These are phyloP conservation scores for Pythium apleroticum DNA, from an alignment of 352 stramenopile species.

Conservation along the genomic window DNA sequence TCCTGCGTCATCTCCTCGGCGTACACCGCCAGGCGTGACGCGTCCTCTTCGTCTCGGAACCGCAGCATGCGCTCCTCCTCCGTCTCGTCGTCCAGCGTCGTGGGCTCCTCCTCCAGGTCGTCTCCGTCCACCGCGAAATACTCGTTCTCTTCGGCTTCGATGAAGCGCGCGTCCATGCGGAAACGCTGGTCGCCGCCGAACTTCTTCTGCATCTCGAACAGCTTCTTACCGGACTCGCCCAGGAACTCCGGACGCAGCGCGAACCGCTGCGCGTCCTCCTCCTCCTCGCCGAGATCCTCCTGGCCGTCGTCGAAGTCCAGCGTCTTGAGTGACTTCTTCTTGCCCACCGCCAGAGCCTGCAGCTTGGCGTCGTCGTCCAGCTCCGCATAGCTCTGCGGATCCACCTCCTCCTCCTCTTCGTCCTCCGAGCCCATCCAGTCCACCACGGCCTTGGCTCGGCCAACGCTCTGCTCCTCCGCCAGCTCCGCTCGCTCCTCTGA, in stretches of 20 bases:
- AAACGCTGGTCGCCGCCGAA: conserved; percentile 80
- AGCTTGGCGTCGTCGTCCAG: conserved; percentile 27
- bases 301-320: conserved; percentile 47
- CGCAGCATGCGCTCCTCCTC: conserved; percentile 38
- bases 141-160: conserved; percentile 65
- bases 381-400: conserved; percentile 21
- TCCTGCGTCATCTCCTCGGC: conserved; percentile 51
- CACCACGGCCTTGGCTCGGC: conserved; percentile 23
- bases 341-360: background rate
- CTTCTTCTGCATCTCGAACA: conserved; percentile 84
- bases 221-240: conserved; percentile 59
- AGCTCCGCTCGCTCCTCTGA: conserved; percentile 1
- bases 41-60: conserved; percentile 50
- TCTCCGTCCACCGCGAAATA: conserved; percentile 36
- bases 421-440: conserved; percentile 67
- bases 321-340: conserved; percentile 28
- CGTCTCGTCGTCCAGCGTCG: conserved; percentile 10
- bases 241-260: conserved; percentile 72
- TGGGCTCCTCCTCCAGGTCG: conserved; percentile 15
- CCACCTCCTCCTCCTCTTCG: conserved; percentile 37
- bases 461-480: conserved; percentile 15
- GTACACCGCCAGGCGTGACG: conserved; percentile 32
- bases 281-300: conserved; percentile 29
- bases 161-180: conserved; percentile 73
- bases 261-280: conserved; percentile 42